Conservation (phyloP, 257 asterid species). For the Asclepias syriaca region DNA sequence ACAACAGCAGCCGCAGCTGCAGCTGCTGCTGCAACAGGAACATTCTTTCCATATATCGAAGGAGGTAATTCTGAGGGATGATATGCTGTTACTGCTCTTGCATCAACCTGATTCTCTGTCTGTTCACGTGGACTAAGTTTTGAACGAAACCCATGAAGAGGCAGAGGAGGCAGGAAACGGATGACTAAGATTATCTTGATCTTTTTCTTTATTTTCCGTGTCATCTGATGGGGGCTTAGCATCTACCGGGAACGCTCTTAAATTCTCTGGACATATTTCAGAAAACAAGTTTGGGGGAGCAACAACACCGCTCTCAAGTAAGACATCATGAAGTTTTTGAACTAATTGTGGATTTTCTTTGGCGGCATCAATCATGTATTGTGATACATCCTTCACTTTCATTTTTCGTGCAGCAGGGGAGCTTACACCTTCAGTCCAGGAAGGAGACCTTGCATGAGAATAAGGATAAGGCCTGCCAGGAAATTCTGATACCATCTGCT, state of each 20-base stretch:
- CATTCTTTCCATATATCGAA: conserved; percentile 35
- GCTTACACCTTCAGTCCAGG: conserved; percentile 98
- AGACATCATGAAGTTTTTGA: conserved; percentile 90
- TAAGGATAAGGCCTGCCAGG: conserved; percentile 46
- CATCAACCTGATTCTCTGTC: conserved; percentile 33
- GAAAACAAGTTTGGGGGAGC: conserved; percentile 89
- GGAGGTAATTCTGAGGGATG: conserved; percentile 35
- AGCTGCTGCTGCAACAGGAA: conserved; percentile 82
- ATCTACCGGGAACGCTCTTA: conserved; percentile 32
- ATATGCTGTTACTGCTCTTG: conserved; percentile 32
- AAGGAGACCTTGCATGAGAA: conserved; percentile 85
- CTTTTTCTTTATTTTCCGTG: conserved; percentile 37
- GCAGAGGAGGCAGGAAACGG: conserved; percentile 71
- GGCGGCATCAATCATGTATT: conserved; percentile 93
- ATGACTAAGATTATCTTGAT: conserved; percentile 33
- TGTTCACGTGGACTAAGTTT: conserved; percentile 36
- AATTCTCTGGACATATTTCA: conserved; percentile 56
- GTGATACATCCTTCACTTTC: conserved; percentile 90
- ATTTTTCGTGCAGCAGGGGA: conserved; percentile 77
- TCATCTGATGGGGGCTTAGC: conserved; percentile 34
- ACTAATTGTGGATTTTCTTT: conserved; percentile 92
- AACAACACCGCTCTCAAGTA: conserved; percentile 91
- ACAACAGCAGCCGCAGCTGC: conserved; percentile 93
- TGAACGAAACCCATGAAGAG: conserved; percentile 41
- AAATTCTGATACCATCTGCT: conserved; percentile 34